A percentile compares a stretch with the other conserved stretches of the same genome.
These are phyloP conservation scores for Scheffersomyces lignicola DNA, from an alignment of 1,139 yeast genomes.

Conservation along the genomic window DNA sequence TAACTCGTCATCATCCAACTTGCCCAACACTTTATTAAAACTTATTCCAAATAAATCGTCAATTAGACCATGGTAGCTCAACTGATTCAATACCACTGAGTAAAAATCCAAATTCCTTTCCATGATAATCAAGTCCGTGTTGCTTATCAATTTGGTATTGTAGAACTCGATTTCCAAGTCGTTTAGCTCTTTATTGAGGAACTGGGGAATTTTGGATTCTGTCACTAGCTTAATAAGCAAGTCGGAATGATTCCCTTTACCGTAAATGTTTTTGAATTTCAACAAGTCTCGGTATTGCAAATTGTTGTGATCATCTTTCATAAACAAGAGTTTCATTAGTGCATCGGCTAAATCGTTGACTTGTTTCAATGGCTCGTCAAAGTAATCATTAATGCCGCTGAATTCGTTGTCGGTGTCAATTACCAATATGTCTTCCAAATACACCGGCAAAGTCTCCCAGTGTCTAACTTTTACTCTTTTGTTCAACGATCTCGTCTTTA, in stretches of 20 bases:
- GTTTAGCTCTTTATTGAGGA: constrained; percentile 28
- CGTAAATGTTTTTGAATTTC: constrained; percentile 39
- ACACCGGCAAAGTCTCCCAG: constrained; percentile 36
- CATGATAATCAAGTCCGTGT: constrained; percentile 65
- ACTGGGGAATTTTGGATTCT: constrained; percentile 28
- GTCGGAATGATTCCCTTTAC: constrained; percentile 41
- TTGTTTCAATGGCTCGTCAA: constrained; percentile 35
- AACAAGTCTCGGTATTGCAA: constrained; percentile 15
- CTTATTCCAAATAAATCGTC: constrained; percentile 67
- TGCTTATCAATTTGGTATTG: constrained; percentile 35
- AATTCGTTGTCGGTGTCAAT: constrained; percentile 17
- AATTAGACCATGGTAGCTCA: constrained; percentile 79
- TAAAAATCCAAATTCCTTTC: constrained; percentile 77
- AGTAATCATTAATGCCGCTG: constrained; percentile 29
- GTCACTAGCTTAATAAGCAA: constrained; percentile 28
- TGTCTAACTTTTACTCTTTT: constrained; percentile 26
- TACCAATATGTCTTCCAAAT: constrained; percentile 25
- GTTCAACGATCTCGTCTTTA: no score
- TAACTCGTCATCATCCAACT: constrained; percentile 17
- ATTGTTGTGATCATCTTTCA: constrained; percentile 12
- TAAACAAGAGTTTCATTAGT: constrained; percentile 25
- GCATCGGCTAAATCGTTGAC: constrained; percentile 27
- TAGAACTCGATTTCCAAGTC: constrained; percentile 40
- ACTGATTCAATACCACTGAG: constrained; percentile 71
- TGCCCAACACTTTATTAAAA: constrained; percentile 37